Evolutionary conservation across 2,329 filamentous ascomycete genomes (phyloP).

Genomic region (Coniosporium tulheliwenetii): DNA sequence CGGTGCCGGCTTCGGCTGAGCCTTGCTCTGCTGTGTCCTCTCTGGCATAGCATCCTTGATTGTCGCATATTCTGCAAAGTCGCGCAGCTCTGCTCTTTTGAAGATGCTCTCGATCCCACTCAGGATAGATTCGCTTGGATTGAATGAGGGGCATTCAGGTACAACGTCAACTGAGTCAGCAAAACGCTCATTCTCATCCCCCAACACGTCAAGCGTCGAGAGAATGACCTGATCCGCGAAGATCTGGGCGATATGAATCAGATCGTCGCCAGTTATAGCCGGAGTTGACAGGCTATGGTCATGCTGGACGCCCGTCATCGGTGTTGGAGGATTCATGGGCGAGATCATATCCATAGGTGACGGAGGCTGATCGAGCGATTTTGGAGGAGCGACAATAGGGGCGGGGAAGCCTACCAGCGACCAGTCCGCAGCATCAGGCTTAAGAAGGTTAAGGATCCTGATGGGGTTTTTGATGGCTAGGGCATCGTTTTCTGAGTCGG

Average conservation of each 20-base stretch:
- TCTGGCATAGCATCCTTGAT: slow-evolving; percentile 7
- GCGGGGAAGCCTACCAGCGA: slow-evolving; percentile 14
- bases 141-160: neutral
- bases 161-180: neutral
- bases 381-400: slow-evolving; percentile 4
- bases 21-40: neutral
- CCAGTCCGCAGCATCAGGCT: slow-evolving; percentile 20
- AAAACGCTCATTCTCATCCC: neutral
- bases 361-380: neutral
- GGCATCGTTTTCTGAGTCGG: neutral
- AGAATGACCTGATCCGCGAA: slow-evolving; percentile 15
- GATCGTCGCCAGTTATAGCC: slow-evolving; percentile 11
- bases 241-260: slow-evolving; percentile 16
- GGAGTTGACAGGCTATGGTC: neutral
- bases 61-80: slow-evolving; percentile 12
- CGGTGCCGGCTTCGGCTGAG: neutral
- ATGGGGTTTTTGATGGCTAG: no score
- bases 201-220: neutral
- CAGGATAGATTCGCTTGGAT: neutral
- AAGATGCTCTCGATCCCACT: slow-evolving; percentile 2
- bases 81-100: slow-evolving; percentile 6
- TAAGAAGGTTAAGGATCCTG: slow-evolving; percentile 10
- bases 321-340: neutral
- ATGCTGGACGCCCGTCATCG: neutral
- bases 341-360: neutral